These are phyloP conservation scores for Vicia villosa DNA, from an alignment of 306 rosid genomes.

Conservation along the genomic window DNA sequence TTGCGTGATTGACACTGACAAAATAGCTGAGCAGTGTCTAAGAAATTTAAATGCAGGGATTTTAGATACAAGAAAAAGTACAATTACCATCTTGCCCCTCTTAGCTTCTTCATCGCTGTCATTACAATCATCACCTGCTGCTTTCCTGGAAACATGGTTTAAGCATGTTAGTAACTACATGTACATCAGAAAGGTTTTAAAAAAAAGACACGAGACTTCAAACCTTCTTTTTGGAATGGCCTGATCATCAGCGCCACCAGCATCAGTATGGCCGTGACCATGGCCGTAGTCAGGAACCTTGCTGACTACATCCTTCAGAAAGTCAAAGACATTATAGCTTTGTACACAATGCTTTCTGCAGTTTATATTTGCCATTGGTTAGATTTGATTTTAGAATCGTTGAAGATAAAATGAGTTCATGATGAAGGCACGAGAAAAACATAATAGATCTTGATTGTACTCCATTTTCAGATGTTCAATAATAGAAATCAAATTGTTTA, in stretches of 20 bases:
- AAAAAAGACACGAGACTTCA: conserved; percentile 10
- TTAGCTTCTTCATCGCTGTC: conserved; percentile 88
- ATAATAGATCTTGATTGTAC: conserved; percentile 8
- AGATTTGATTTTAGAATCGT: conserved; percentile 22
- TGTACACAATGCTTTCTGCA: conserved; percentile 93
- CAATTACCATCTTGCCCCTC: conserved; percentile 91
- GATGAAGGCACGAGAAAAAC: conserved; percentile 13
- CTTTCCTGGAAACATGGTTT: conserved; percentile 56
- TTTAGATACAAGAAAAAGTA: conserved; percentile 9
- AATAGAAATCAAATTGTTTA: neutral
- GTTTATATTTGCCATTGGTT: conserved; percentile 32
- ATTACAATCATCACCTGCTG: conserved; percentile 67
- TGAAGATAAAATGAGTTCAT: neutral
- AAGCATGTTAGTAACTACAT: conserved; percentile 14
- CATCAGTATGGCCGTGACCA: conserved; percentile 79
- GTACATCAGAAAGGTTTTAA: conserved; percentile 9
- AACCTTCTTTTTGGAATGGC: conserved; percentile 73
- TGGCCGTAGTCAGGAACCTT: conserved; percentile 87
- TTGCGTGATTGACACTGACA: conserved; percentile 14
- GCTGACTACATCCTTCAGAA: conserved; percentile 77
- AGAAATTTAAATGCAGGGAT: conserved; percentile 3
- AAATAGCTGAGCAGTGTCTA: conserved; percentile 1
- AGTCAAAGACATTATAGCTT: conserved; percentile 77
- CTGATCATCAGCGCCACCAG: conserved; percentile 79
- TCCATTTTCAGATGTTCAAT: conserved; percentile 7